Conservation (phyloP, 2,329 filamentous ascomycete genomes). For the Whalleya microplaca region DNA sequence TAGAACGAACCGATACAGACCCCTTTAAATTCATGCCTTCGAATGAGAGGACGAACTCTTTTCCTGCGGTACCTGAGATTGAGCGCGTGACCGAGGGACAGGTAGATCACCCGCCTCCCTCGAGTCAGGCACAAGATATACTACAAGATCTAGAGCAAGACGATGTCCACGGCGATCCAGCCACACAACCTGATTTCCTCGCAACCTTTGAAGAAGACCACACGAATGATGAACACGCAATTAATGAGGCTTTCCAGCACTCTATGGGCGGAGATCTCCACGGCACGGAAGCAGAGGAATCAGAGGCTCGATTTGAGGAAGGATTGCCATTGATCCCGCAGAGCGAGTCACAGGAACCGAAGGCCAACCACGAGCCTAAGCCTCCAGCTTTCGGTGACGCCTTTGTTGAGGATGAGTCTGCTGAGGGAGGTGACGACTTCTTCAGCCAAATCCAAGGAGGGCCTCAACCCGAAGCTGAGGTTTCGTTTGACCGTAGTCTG, state of each 20-base stretch:
- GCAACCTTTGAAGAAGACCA: slow-evolving; percentile 38
- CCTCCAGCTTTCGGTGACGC: slow-evolving; percentile 33
- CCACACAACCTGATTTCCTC: slow-evolving; percentile 44
- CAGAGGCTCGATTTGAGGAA: slow-evolving; percentile 69
- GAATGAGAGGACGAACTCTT: slow-evolving; percentile 64
- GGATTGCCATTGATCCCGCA: slow-evolving; percentile 65
- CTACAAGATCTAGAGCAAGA: slow-evolving; percentile 57
- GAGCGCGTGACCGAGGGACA: slow-evolving; percentile 35
- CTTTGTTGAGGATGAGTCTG: slow-evolving; percentile 48
- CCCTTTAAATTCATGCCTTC: slow-evolving; percentile 64
- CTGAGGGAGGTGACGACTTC: slow-evolving; percentile 62
- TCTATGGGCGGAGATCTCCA: slow-evolving; percentile 50
- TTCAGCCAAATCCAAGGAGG: slow-evolving; percentile 55
- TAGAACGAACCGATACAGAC: slow-evolving; percentile 56
- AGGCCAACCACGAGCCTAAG: slow-evolving; percentile 31
- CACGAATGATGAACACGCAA: slow-evolving; percentile 21
- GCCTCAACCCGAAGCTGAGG: slow-evolving; percentile 34
- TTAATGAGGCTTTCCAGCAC: slow-evolving; percentile 34
- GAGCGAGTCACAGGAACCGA: slow-evolving; percentile 32
- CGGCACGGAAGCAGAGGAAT: slow-evolving; percentile 46
- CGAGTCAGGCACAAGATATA: slow-evolving; percentile 57
- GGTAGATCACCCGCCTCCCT: slow-evolving; percentile 46
- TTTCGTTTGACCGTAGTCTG: slow-evolving; percentile 43
- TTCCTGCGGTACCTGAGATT: slow-evolving; percentile 58
- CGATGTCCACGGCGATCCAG: slow-evolving; percentile 45